phyloP scores from a whole-genome alignment of 2,329 filamentous ascomycete species.

The Clarireedia sp. region DNA sequence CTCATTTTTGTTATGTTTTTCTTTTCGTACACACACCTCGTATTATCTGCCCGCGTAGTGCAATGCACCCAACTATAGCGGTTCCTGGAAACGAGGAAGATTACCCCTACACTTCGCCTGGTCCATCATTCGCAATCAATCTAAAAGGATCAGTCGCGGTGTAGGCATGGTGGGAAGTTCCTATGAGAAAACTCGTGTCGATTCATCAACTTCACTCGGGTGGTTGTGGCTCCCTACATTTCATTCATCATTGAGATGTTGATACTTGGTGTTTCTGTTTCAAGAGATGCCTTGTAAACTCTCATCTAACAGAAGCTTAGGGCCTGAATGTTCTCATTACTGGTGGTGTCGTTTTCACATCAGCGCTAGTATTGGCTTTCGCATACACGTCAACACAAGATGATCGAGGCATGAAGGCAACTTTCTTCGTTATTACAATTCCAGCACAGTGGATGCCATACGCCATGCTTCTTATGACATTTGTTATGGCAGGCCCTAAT shows the following conservation, averaged over 20 bases:
- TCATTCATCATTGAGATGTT: slow-evolving; percentile 14
- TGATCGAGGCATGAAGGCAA: slow-evolving; percentile 66
- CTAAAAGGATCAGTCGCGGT: slow-evolving; percentile 42
- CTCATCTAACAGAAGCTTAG: slow-evolving; percentile 34
- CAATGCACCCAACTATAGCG: slow-evolving; percentile 42
- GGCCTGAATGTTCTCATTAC: slow-evolving; percentile 42
- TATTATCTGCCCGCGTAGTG: slow-evolving; percentile 52
- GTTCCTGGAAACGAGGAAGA: slow-evolving; percentile 55
- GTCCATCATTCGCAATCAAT: slow-evolving; percentile 45
- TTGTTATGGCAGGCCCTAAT: slow-evolving; percentile 56
- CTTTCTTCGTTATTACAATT: slow-evolving; percentile 76
- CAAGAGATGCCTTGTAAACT: slow-evolving; percentile 12
- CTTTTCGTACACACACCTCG: slow-evolving; percentile 40
- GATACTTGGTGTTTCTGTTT: slow-evolving; percentile 11
- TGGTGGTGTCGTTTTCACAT: slow-evolving; percentile 43
- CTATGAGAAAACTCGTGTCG: slow-evolving; percentile 42
- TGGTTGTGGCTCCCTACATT: slow-evolving; percentile 33
- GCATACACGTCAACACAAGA: slow-evolving; percentile 82
- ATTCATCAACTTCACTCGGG: slow-evolving; percentile 30
- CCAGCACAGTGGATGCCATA: slow-evolving; percentile 75
- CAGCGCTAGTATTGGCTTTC: slow-evolving; percentile 69
- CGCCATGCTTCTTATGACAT: slow-evolving; percentile 66
- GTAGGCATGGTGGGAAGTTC: slow-evolving; percentile 48
- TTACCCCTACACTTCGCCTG: slow-evolving; percentile 46
- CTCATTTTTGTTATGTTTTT: neutral